Percentiles rank a stretch among this genome's conserved stretches.
phyloP scores from a whole-genome alignment of 352 stramenopile genomes.

The Phytopythium montanum region DNA sequence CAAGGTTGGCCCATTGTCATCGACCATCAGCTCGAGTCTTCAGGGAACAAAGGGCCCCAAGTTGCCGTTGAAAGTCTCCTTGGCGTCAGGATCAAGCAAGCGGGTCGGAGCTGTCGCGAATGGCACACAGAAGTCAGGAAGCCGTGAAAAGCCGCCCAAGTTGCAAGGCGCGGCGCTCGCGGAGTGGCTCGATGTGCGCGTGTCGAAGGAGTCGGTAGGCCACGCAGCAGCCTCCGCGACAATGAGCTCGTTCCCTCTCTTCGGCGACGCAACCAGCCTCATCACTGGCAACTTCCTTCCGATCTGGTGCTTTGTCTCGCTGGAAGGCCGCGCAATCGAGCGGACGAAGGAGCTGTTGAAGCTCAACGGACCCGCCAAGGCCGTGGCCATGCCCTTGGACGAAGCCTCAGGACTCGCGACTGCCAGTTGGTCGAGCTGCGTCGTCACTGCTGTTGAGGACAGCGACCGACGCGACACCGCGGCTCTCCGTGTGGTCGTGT shows the following conservation, averaged over 20 bases:
- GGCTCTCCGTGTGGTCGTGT: constrained; percentile 56
- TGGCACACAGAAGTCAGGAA: not conserved
- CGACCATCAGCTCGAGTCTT: not conserved
- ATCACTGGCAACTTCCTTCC: constrained; percentile 54
- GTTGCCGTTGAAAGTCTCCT: not conserved
- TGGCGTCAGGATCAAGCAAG: not conserved
- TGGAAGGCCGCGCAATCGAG: constrained; percentile 28
- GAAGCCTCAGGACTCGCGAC: constrained; percentile 35
- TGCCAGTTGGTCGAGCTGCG: constrained; percentile 73
- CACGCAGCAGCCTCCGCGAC: constrained; percentile 30
- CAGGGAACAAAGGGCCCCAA: not conserved
- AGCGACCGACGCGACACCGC: not conserved
- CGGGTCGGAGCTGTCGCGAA: not conserved
- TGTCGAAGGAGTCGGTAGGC: constrained; percentile 41
- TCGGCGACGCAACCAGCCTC: not conserved
- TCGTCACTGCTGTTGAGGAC: constrained; percentile 66
- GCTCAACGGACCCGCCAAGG: constrained; percentile 42
- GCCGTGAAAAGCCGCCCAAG: not conserved
- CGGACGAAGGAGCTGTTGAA: constrained; percentile 19
- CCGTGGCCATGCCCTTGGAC: constrained; percentile 59
- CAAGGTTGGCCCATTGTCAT: not conserved
- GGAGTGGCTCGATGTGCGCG: constrained; percentile 41
- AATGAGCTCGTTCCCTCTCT: not conserved
- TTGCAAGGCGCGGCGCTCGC: constrained; percentile 25
- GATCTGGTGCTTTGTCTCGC: constrained; percentile 71